phyloP scores from a whole-genome alignment of 495 filamentous ascomycete species.

The Lasiosphaeria miniovina region DNA sequence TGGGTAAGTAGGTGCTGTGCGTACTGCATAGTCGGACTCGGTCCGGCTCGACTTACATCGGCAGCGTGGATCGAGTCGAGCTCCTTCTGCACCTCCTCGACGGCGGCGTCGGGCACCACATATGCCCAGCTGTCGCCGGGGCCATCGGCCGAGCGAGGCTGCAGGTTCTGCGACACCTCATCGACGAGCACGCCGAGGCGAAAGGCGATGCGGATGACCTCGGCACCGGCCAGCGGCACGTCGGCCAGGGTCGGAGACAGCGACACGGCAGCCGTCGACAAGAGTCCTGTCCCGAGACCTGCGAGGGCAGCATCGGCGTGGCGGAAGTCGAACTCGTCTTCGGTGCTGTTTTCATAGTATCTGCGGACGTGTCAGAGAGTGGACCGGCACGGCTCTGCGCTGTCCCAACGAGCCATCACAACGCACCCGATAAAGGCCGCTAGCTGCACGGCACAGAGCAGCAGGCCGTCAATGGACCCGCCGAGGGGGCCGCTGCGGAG shows the following conservation, averaged over 20 bases:
- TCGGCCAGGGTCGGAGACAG: conserved; percentile 55
- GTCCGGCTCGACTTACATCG: not conserved
- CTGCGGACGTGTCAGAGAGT: not conserved
- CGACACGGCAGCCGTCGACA: conserved; percentile 62
- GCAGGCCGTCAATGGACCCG: conserved; percentile 37
- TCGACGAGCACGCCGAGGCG: conserved; percentile 54
- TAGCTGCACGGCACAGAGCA: conserved; percentile 38
- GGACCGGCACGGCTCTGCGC: not conserved
- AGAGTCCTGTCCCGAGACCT: conserved; percentile 60
- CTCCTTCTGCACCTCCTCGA: conserved; percentile 32
- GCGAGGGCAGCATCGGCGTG: conserved; percentile 21
- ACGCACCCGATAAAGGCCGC: conserved; percentile 42
- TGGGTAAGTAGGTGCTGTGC: too few relatives aligned
- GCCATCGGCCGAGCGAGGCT: conserved; percentile 25
- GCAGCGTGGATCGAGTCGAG: conserved; percentile 25
- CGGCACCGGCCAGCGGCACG: conserved; percentile 55
- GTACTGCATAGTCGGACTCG: not conserved
- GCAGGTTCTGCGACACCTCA: conserved; percentile 35
- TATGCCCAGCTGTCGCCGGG: conserved; percentile 37
- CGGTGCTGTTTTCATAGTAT: not conserved
- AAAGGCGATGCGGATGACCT: conserved; percentile 62
- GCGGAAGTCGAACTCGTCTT: conserved; percentile 4
- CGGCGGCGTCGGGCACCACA: conserved; percentile 43
- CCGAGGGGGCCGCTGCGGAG: conserved; percentile 33
- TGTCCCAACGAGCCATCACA: not conserved